Evolutionary conservation across 192 early-diverging fungal genomes (phyloP), one percentile per base, ranked within the genome.

Genomic region (Borealophlyctis nickersoniae): DNA sequence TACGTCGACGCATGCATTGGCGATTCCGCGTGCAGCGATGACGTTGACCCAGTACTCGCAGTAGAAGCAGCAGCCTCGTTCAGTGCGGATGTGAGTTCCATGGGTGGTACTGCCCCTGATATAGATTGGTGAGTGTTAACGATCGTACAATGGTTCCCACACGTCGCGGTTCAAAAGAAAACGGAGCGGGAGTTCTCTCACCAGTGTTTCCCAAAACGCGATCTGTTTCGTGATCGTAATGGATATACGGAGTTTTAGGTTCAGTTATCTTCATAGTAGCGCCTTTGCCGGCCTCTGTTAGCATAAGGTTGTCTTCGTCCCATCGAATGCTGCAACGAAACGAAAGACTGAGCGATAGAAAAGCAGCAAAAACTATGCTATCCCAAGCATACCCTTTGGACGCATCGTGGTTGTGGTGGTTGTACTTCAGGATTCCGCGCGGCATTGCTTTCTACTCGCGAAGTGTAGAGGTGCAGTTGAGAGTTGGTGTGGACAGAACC

Each of bases 241-340:
- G 87, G 58, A 99, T 90, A 60, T 79, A 99, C 0, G 97, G 97
- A 0, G 97, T 99, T 75, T 91, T 93, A 26, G 94, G 95, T 69
- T 99, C 95, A 34, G 87, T 84, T 4, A 98, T 92, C 76, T 98
- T 97, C 97, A 99, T 99, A 32, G 89, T 95, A 22, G 89, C 78
- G 56, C 87, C 86, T 74, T 94, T 94, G 67, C 92, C 86, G 3
- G 89, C 73, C 39, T 98, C 96, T 0, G 92, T 95, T 3, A 92
- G 73, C 65, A 82, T 78, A 36, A 98, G 60, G 73, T 92, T 96
- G 66, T 94, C 92, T 78, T 98, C 94, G 71, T 96, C 93, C 92
- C 94, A 96, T 61, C 84, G 87, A 68, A 96, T 77, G 50, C 93
- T 87, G 56, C 23, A 32, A 16, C 54, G 24, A 54, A 69, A 62